Evolutionary conservation across 164 flowering plant species (phyloP).

Genomic region (Nelumbo lutea): DNA sequence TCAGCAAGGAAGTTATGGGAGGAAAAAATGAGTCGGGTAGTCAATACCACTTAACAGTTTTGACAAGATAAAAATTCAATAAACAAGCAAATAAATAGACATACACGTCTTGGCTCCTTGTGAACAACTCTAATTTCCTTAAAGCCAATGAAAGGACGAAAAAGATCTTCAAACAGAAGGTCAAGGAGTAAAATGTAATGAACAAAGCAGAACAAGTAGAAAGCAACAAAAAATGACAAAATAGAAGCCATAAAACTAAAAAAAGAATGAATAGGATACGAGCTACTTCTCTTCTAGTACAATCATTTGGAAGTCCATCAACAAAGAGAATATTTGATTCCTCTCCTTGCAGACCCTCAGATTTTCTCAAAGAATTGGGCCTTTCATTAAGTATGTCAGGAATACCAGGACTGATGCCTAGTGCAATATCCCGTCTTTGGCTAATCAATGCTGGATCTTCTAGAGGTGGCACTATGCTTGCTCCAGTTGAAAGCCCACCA

Average conservation of each 20-base stretch:
- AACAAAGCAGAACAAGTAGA: not conserved
- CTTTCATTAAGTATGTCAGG: constrained; percentile 33
- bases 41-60: not conserved
- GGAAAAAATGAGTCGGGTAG: not conserved
- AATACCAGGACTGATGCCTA: constrained; percentile 21
- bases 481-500: constrained; percentile 33
- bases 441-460: constrained; percentile 32
- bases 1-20: not conserved
- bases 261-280: constrained; percentile 55
- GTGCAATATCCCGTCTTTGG: constrained; percentile 36
- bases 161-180: constrained; percentile 44
- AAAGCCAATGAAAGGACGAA: constrained; percentile 77
- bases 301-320: constrained; percentile 67
- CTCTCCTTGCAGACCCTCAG: constrained; percentile 23
- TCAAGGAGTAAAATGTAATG: constrained; percentile 35
- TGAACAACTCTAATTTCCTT: constrained; percentile 70
- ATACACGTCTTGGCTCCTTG: constrained; percentile 73
- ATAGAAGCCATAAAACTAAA: not conserved
- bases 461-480: constrained; percentile 24
- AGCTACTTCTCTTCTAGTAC: constrained; percentile 74
- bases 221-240: constrained; percentile 1
- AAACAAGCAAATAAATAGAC: constrained; percentile 9
- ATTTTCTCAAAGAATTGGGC: constrained; percentile 28
- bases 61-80: not conserved
- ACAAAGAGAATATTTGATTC: constrained; percentile 63